Percentiles rank a stretch among this genome's conserved stretches.
phyloP scores from a whole-genome alignment of 257 asterid genomes.

The Fraxinus pennsylvanica region DNA sequence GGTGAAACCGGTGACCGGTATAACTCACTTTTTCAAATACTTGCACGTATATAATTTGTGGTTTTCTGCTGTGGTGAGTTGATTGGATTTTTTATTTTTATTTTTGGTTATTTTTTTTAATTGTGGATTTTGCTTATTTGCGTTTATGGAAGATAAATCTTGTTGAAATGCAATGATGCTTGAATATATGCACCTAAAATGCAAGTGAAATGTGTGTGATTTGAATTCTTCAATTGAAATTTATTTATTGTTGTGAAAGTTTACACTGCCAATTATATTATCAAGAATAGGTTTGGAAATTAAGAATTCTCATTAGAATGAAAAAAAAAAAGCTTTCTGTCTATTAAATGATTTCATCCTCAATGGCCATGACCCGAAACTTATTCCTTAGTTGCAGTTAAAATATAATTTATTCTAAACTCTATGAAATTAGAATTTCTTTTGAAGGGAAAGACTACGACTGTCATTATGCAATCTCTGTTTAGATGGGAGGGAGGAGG shows the following conservation, averaged over 20 bases:
- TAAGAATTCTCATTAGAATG: not conserved
- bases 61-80: not conserved
- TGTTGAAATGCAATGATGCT: not conserved
- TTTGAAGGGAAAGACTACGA: not conserved
- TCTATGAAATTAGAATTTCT: not conserved
- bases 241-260: not conserved
- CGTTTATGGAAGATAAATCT: not conserved
- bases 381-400: not conserved
- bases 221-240: not conserved
- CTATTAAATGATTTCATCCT: not conserved
- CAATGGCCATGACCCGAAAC: not conserved
- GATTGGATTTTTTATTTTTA: too few species aligned
- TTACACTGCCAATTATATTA: too few species aligned
- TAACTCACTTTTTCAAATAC: not conserved
- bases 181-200: not conserved
- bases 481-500: not conserved
- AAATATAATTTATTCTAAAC: not conserved
- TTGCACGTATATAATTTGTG: not conserved
- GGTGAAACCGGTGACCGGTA: conserved; percentile 99
- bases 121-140: not conserved
- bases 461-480: not conserved
- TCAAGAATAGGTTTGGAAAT: not conserved
- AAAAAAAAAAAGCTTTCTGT: too few species aligned
- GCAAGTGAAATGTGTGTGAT: not conserved
- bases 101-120: not conserved